Evolutionary conservation across 345 rosid species (phyloP), one percentile per base, ranked within the genome.

Genomic region (Nephelium lappaceum): DNA sequence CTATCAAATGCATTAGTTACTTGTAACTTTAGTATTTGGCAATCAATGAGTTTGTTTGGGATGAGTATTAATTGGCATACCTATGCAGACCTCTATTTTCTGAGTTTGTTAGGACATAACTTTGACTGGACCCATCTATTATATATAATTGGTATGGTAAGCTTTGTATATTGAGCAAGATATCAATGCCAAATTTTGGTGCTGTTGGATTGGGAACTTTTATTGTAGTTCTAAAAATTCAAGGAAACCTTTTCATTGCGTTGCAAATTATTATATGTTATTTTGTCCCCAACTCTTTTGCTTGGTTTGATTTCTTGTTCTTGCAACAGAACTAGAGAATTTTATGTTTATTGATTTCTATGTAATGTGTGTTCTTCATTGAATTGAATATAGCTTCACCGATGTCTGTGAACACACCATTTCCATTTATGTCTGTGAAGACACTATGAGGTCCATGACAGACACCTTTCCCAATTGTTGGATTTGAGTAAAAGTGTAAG

Each of bases 401-500:
- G 83, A 73, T 70, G 18, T 78, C 80, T 75, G 66, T 77, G 84
- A 82, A 57, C 38, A 74, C 74, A 41, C 43, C 43, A 41, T 18
- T 53, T 45, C 49, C 49, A 45, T 45, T 45, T 18, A 53, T 53
- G 58, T 53, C n/a, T 53, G 5, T 18, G 36, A 16, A 49, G 55
- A 49, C 19, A 49, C 55, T 19, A 16, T 4, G 19, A 53, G 16
- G 76, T 31, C 77, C 73, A 78, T 80, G 73, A 79, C 81, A 73
- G 74, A 71, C 47, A 72, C 77, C 70, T 77, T 82, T 53, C 71
- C 74, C 75, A 61, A 15, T 80, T 82, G 78, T 74, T 81, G 81
- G 73, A 66, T 81, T 69, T 73, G 83, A 77, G 58, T 79, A 81
- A 51, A 80, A 74, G 84, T 60, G 57, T 79, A 73, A 80, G 78